Evolutionary conservation across 2,329 filamentous ascomycete species (phyloP), one percentile per base, ranked within the genome.

Genomic region (Colletotrichum filicis): DNA sequence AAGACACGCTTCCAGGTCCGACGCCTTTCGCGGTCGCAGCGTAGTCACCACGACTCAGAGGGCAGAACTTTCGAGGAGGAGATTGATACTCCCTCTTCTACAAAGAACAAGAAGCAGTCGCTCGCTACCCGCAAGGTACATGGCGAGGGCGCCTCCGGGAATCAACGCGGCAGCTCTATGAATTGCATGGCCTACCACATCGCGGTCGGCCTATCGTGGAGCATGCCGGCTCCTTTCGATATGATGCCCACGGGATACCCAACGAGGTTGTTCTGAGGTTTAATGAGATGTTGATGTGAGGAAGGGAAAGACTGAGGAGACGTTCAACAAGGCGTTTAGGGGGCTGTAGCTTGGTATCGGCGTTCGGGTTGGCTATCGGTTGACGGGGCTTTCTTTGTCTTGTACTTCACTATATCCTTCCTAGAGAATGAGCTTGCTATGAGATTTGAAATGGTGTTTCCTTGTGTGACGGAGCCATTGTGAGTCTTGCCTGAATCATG

Each of bases 221-320:
- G 37, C 2, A 16, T 66, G n/a, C 61, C 71, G 5, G 35, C 49
- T 8, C 67, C 71, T 12, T 66, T 66, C 24, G 61, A 64, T 22
- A 26, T 73, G 46, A 53, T 71, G 35, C 66, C 66, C 4, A 28
- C 16, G 6, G 66, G 60, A 2, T 71, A 66, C 22, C 67, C 71
- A 7, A 42, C 24, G 6, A 60, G 46, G 11, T 3, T 46, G 8
- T 64, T 52, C 12, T 70, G 32, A 58, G 35, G 26, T 16, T 16
- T n/a, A 14, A 28, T 9, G 32, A 35, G 32, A 11, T 35, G 32
- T 19, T 4, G 22, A 1, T 26, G 14, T 6, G n/a, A 1, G 22
- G 4, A 16, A 7, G 6, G 28, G 14, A 24, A 24, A 5, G 3
- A 9, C 3, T 24, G 26, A 14, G 8, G 28, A 46, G n/a, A 16